phyloP scores from a whole-genome alignment of 305 asterid genomes.

The Solanum chacoense region DNA sequence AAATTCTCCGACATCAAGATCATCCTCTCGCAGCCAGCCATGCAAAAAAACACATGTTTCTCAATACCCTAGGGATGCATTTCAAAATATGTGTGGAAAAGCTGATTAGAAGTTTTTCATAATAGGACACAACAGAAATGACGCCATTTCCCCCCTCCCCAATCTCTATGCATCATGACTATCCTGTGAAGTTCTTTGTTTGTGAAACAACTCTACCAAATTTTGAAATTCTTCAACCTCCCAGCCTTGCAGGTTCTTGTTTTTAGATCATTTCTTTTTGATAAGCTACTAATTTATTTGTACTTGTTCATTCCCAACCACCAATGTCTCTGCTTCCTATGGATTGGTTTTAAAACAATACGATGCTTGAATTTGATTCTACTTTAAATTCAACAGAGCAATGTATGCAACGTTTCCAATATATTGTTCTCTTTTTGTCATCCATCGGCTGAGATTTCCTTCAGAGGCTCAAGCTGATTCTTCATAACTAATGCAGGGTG shows the following conservation, averaged over 20 bases:
- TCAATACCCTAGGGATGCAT: not conserved
- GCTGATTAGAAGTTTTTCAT: not conserved
- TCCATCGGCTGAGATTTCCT: not conserved
- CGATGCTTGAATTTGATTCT: not conserved
- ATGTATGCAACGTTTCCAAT: not conserved
- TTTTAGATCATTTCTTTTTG: not conserved
- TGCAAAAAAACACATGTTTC: not conserved
- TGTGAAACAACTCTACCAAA: not conserved
- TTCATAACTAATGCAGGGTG: slow-evolving; percentile 44
- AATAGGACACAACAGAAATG: not conserved
- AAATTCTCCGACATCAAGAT: not conserved
- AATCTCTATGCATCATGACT: not conserved
- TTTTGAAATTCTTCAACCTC: not conserved
- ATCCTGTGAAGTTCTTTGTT: not conserved
- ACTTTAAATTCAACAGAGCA: not conserved
- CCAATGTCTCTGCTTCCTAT: not conserved
- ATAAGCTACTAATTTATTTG: not conserved
- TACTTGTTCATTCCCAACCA: not conserved
- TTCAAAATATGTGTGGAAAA: not conserved
- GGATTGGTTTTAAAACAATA: not conserved
- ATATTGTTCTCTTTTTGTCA: not conserved
- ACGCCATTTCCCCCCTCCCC: not conserved
- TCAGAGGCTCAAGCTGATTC: not conserved
- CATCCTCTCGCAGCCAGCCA: not conserved
- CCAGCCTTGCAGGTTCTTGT: not conserved